Conservation (phyloP, 208 protist species). For the Leishmania braziliensis region DNA sequence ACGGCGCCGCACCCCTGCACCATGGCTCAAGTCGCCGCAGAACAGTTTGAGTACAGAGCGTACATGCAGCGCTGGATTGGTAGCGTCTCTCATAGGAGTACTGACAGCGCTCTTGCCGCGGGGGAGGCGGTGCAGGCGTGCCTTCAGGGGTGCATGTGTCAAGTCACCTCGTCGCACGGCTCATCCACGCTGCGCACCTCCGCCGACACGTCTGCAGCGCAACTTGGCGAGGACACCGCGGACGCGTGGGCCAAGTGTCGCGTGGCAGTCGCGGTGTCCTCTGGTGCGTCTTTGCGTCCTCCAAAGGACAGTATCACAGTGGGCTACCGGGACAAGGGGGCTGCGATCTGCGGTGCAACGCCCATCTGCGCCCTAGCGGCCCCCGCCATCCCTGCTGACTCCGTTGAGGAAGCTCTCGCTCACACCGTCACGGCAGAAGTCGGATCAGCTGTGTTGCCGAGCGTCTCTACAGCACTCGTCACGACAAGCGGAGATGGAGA, state of each 20-base stretch:
- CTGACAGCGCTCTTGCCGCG: background rate
- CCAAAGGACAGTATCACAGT: no score
- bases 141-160: conserved; percentile 21
- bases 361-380: background rate
- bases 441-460: conserved; percentile 3
- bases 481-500: conserved; percentile 8
- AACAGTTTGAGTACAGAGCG: conserved; percentile 32
- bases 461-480: background rate
- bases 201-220: conserved; percentile 23
- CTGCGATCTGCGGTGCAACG: background rate
- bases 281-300: background rate
- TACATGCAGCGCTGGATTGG: conserved; percentile 23
- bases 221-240: conserved; percentile 21
- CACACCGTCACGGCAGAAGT: background rate
- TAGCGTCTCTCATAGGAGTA: background rate
- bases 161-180: conserved; percentile 10
- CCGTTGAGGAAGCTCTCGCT: conserved; percentile 18
- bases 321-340: background rate
- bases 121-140: conserved; percentile 15
- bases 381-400: background rate
- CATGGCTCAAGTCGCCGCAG: conserved; percentile 45
- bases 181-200: conserved; percentile 22
- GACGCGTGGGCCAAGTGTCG: background rate
- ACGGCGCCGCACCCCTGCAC: conserved; percentile 12
- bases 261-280: background rate